Evolutionary conservation across 805 yeast species (phyloP).

Genomic region (Saccharomycopsis sp.): DNA sequence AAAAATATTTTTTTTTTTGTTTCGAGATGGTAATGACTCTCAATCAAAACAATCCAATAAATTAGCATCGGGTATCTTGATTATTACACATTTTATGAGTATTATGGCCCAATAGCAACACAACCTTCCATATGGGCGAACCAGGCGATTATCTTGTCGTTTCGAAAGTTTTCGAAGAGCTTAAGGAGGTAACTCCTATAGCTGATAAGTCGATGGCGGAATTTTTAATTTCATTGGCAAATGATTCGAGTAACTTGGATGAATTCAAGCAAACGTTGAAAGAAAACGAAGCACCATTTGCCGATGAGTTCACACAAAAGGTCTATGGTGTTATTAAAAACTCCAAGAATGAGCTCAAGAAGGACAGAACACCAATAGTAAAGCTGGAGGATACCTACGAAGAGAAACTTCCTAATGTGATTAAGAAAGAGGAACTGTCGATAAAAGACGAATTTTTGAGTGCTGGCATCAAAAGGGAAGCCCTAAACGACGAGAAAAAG

Average conservation of each 20-base stretch:
- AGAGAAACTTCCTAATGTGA: neutral
- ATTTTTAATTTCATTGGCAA: slow-evolving; percentile 37
- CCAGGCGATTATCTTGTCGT: neutral
- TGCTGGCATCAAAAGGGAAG: too few species aligned
- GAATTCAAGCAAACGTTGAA: slow-evolving; percentile 34
- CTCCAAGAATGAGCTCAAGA: neutral
- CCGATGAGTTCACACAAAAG: slow-evolving; percentile 24
- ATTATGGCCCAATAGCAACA: neutral
- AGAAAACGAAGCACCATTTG: slow-evolving; percentile 40
- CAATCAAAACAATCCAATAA: too few species aligned
- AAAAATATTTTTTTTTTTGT: too few species aligned
- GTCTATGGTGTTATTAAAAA: slow-evolving; percentile 11
- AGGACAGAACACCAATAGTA: neutral
- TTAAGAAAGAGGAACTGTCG: neutral
- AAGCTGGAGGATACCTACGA: neutral
- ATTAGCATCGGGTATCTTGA: too few species aligned
- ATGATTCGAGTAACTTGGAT: slow-evolving; percentile 27
- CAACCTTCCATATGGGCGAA: neutral
- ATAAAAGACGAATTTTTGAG: neutral
- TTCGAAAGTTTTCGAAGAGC: slow-evolving; percentile 8
- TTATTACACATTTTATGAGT: too few species aligned
- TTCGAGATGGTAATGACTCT: too few species aligned
- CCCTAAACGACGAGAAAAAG: slow-evolving; percentile 14
- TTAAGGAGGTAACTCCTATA: slow-evolving; percentile 15
- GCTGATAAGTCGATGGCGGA: slow-evolving; percentile 42